Evolutionary conservation across 805 yeast genomes (phyloP), one percentile per base, ranked within the genome.

Genomic region (Lipomyces yamanashiensis): DNA sequence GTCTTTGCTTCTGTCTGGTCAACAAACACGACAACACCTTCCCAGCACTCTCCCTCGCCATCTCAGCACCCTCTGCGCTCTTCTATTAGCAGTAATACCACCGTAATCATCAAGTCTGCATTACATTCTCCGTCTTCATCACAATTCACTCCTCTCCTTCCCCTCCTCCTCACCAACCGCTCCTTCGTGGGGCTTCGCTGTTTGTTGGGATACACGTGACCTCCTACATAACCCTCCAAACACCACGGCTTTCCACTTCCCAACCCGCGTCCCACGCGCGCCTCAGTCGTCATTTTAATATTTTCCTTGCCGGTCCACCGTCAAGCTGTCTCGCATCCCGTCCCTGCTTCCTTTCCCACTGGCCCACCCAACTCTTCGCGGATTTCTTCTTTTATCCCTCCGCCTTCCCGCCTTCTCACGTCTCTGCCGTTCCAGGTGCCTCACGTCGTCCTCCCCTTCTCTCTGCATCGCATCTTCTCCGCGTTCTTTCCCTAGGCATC

Each of bases 261-360:
- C 61, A 41, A 43, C 48, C 61, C 48, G 55, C 55, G 28, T 41
- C 21, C n/a, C 36, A 36, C 13, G 19, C 60, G 60, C 52, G 59
- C 48, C 54, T 41, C 55, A 12, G 19, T 7, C 23, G 13, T 21
- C 13, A 40, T 44, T 45, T 28, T 37, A 28, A 28, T 28, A 28
- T 28, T 28, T 28, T 28, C 28, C 28, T 28, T 5, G 28, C 28
- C 28, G 28, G 28, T 28, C 28, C 28, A 5, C 28, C 28, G 5
- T 28, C 28, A 28, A 28, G 28, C 36, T 37, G 13, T 41, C 44
- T 33, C 23, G 17, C 44, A 7, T 49, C 49, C 9, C 48, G 54
- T 40, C 21, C 17, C 49, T 28, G 5, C 9, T 43, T 17, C 28
- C 17, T 21, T 40, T 12, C 49, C 23, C 47, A 28, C 61, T 50